Conservation (phyloP, 148 eudicot species). For the Rheum nobile region DNA sequence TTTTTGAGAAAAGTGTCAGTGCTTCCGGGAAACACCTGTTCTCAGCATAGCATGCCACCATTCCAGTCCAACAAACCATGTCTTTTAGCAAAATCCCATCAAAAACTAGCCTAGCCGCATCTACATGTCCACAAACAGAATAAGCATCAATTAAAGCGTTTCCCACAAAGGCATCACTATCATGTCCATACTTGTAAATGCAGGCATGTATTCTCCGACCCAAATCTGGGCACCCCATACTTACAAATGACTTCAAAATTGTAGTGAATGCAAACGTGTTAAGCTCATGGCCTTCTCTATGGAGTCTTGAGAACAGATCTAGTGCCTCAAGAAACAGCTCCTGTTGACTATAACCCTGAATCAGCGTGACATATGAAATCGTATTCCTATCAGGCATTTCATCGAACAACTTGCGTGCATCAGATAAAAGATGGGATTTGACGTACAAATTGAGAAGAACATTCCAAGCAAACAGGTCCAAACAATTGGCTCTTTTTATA, state of each 20-base stretch:
- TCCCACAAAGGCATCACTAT: conserved; percentile 59
- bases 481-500: conserved; percentile 46
- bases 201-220: conserved; percentile 37
- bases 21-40: conserved; percentile 47
- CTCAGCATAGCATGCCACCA: conserved; percentile 67
- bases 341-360: conserved; percentile 41
- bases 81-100: conserved; percentile 49
- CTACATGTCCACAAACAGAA: conserved; percentile 46
- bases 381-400: conserved; percentile 54
- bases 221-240: conserved; percentile 39
- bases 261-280: conserved; percentile 74
- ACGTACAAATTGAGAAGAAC: conserved; percentile 56
- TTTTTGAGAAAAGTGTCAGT: conserved; percentile 30
- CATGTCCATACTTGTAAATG: conserved; percentile 49
- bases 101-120: conserved; percentile 43
- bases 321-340: conserved; percentile 27
- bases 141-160: conserved; percentile 74
- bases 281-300: conserved; percentile 61
- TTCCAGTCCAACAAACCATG: conserved; percentile 80
- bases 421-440: conserved; percentile 20
- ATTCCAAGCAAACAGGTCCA: conserved; percentile 59
- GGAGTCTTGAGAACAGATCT: conserved; percentile 38
- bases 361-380: conserved; percentile 55
- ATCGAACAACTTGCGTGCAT: conserved; percentile 57
- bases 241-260: conserved; percentile 55